Evolutionary conservation across 106 monocot species (phyloP), one percentile per base, ranked within the genome.

Genomic region (Triglochin maritima): DNA sequence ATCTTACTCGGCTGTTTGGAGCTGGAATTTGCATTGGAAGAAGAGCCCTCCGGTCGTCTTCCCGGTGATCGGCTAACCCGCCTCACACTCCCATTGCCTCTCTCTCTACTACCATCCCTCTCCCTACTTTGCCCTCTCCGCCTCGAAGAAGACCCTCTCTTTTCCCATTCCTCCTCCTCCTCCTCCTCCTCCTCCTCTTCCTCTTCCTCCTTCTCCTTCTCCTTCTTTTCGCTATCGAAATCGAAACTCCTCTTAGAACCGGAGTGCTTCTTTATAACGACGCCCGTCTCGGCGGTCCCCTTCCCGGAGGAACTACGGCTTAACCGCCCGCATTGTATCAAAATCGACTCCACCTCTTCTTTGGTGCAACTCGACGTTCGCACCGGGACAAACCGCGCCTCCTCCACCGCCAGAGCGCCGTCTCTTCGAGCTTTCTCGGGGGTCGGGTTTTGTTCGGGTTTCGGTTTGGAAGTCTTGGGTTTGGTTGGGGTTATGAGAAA

Each of bases 281-380:
- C 29, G 29, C 29, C 29, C 29, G 29, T 29, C 29, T 29, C 29
- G 29, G 29, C 1, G 29, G 29, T 29, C 29, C 29, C 29, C 29
- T 29, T 29, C 29, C 29, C 29, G 2, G 98, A 92, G 13, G 91
- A 84, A 60, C 84, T 92, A 9, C 98, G 83, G 70, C 98, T 98
- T 66, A 98, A 88, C 5, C 98, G 79, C 11, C 98, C 98, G 77
- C 98, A 98, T 63, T 92, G 91, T 69, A 98, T 91, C 13, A 98
- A 80, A 45, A 98, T 98, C 41, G 98, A 91, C 15, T 98, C 98
- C 45, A 92, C 74, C 73, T 98, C 98, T 58, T 98, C 98, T 60
- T 98, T 98, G 10, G 98, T 84, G 62, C 98, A 98, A 79, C 82
- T 86, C n/a, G 88, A 98, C 0, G 84, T 81, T 60, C 86, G 58